These are phyloP conservation scores for Zalaria obscura DNA, from an alignment of 2,329 filamentous ascomycete species.

Conservation along the genomic window DNA sequence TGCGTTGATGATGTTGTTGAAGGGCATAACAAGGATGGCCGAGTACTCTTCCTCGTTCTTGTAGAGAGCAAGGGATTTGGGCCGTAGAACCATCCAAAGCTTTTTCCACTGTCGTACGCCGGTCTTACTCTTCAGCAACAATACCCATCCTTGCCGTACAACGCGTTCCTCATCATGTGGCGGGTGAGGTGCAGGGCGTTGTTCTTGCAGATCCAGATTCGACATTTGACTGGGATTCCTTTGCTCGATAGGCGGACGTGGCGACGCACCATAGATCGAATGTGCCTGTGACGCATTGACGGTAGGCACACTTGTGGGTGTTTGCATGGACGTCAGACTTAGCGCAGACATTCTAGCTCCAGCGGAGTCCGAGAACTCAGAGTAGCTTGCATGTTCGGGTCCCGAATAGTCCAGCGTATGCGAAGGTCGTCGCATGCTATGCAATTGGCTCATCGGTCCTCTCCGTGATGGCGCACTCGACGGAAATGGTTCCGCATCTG, in stretches of 20 bases:
- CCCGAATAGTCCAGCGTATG: slow-evolving; percentile 47
- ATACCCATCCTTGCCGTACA: slow-evolving; percentile 86
- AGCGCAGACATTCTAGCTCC: slow-evolving; percentile 18
- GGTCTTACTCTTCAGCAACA: slow-evolving; percentile 66
- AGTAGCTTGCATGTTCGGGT: slow-evolving; percentile 61
- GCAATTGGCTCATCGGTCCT: neutral
- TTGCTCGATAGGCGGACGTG: slow-evolving; percentile 11
- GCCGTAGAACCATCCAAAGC: slow-evolving; percentile 80
- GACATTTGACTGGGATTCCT: slow-evolving; percentile 52
- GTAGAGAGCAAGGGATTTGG: slow-evolving; percentile 75
- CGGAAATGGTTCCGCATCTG: slow-evolving; percentile 22
- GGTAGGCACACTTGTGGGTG: slow-evolving; percentile 11
- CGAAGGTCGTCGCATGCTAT: slow-evolving; percentile 39
- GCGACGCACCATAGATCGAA: slow-evolving; percentile 13
- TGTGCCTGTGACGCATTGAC: slow-evolving; percentile 15
- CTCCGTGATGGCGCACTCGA: slow-evolving; percentile 1
- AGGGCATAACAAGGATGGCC: slow-evolving; percentile 65
- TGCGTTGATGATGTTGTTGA: slow-evolving; percentile 69
- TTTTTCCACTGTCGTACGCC: slow-evolving; percentile 91
- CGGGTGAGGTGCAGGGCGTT: slow-evolving; percentile 19
- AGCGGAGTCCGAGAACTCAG: slow-evolving; percentile 54
- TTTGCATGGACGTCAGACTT: slow-evolving; percentile 9
- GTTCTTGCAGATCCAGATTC: slow-evolving; percentile 23
- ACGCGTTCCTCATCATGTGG: slow-evolving; percentile 64
- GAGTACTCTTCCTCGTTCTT: slow-evolving; percentile 87